A percentile compares a stretch with the other conserved stretches of the same genome.
phyloP scores from a whole-genome alignment of 2,329 filamentous ascomycete genomes.

The Penicillium vulpinum region DNA sequence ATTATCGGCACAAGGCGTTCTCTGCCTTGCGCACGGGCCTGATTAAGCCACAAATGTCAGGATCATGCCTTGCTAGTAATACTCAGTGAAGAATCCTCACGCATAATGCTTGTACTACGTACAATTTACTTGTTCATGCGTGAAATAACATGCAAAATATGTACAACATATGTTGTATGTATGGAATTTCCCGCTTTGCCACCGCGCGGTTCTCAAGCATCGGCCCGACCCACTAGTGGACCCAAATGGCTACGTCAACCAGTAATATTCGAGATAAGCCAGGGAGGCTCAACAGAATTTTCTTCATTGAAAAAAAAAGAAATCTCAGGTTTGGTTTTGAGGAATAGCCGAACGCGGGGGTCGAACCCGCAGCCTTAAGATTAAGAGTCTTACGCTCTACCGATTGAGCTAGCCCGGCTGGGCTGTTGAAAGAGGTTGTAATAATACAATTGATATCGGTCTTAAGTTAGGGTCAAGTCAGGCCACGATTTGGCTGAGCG shows the following conservation, averaged over 20 bases:
- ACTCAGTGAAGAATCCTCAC: neutral
- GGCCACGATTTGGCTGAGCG: conserved; percentile 20
- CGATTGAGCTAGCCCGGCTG: conserved; percentile 54
- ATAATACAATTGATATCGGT: conserved; percentile 21
- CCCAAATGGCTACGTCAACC: neutral
- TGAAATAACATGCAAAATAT: neutral
- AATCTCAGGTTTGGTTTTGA: conserved; percentile 21
- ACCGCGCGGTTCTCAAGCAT: neutral
- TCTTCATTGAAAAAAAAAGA: conserved; percentile 17
- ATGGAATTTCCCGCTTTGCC: neutral
- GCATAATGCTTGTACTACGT: neutral
- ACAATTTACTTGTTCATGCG: neutral
- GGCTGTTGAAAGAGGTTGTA: conserved; percentile 33
- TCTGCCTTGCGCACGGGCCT: conserved; percentile 26
- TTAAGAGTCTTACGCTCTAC: conserved; percentile 53
- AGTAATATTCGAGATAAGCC: conserved; percentile 6
- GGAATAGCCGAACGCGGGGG: conserved; percentile 43
- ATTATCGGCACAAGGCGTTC: conserved; percentile 5
- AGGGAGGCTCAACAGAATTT: conserved; percentile 6
- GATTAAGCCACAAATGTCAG: conserved; percentile 9
- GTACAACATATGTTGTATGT: neutral
- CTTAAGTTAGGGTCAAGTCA: conserved; percentile 26
- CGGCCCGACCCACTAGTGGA: conserved; percentile 17
- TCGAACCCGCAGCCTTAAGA: conserved; percentile 46
- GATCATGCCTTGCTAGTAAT: neutral